Evolutionary conservation across 225 moss, liverwort and hornwort genomes (phyloP).

Genomic region (Rhytidiadelphus loreus): DNA sequence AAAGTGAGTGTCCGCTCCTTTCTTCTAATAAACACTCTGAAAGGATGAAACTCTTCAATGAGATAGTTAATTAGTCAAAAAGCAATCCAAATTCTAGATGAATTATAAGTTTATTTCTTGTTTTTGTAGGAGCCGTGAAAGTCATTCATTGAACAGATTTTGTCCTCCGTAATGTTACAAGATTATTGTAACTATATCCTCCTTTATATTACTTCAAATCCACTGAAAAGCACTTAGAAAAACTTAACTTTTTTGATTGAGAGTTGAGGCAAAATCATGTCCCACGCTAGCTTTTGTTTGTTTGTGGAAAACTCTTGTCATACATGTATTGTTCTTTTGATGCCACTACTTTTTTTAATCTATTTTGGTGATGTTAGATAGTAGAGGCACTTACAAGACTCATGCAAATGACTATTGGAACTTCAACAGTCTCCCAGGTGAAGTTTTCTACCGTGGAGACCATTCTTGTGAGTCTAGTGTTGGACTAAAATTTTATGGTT

Average conservation of each 20-base stretch:
- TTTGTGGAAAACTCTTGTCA: background rate
- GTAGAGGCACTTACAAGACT: slow-evolving; percentile 56
- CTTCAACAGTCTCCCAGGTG: slow-evolving; percentile 81
- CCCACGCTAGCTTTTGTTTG: background rate
- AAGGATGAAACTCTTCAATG: too few species aligned
- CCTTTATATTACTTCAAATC: background rate
- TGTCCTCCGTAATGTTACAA: background rate
- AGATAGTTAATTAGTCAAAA: too few species aligned
- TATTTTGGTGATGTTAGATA: slow-evolving; percentile 28
- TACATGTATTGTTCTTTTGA: background rate
- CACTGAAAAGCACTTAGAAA: too few species aligned
- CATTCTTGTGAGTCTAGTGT: background rate
- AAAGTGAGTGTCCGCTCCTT: too few species aligned
- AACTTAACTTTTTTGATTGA: too few species aligned
- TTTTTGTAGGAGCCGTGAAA: background rate
- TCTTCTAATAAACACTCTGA: too few species aligned
- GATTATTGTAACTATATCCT: too few species aligned
- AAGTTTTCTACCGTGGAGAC: background rate
- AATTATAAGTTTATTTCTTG: background rate
- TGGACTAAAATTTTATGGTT: background rate
- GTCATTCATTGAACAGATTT: background rate
- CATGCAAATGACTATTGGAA: slow-evolving; percentile 72
- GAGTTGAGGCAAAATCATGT: background rate
- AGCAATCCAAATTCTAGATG: too few species aligned
- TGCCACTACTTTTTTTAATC: too few species aligned